Conservation (phyloP, 129 eudicot genomes). For the Lonicera japonica region DNA sequence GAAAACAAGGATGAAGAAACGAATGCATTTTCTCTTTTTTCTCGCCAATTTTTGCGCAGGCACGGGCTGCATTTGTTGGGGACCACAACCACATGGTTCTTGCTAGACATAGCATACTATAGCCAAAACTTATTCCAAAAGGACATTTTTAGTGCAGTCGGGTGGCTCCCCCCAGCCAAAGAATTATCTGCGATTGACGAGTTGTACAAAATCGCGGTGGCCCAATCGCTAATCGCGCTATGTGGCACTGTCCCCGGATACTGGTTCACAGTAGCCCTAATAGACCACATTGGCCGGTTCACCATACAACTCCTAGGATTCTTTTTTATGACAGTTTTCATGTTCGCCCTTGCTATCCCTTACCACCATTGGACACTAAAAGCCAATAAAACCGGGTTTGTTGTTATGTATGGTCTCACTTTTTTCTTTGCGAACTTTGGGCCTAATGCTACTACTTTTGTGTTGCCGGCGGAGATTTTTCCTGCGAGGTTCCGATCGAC, state of each 20-base stretch:
- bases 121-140: conserved; percentile 15
- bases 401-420: not conserved
- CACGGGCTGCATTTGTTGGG: conserved; percentile 20
- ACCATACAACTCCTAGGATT: not conserved
- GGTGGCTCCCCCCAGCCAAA: conserved; percentile 3
- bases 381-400: not conserved
- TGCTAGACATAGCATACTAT: conserved; percentile 11
- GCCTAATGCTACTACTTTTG: not conserved
- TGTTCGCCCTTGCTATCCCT: not conserved
- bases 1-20: not conserved
- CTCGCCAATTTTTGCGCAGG: not conserved
- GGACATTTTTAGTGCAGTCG: conserved; percentile 8
- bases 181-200: conserved; percentile 2
- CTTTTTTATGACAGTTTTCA: not conserved
- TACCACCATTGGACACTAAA: not conserved
- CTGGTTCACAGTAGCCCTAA: not conserved
- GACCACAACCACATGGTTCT: conserved; percentile 9
- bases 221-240: not conserved
- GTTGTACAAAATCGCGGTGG: not conserved
- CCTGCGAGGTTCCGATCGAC: not conserved
- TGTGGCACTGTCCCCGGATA: not conserved
- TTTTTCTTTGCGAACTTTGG: not conserved
- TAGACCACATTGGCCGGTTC: not conserved
- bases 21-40: conserved; percentile 9
- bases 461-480: not conserved